phyloP scores from a whole-genome alignment of 305 asterid genomes.

The Solanum hybrid region DNA sequence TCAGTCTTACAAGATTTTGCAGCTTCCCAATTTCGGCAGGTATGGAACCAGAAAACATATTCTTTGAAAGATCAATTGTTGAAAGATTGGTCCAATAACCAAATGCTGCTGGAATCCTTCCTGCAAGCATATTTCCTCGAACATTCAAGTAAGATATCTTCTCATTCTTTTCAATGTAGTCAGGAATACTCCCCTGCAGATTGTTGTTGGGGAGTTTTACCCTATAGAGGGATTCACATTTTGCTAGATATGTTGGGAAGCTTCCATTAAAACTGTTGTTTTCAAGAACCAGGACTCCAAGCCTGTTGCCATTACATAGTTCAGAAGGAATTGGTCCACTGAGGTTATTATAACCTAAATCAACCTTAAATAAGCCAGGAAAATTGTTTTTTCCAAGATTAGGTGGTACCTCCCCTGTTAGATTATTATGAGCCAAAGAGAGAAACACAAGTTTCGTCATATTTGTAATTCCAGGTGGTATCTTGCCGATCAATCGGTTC shows the following conservation, averaged over 20 bases:
- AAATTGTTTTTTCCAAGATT: constrained; percentile 23
- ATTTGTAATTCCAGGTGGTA: constrained; percentile 26
- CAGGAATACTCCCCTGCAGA: constrained; percentile 28
- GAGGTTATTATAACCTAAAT: constrained; percentile 31
- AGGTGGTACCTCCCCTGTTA: constrained; percentile 29
- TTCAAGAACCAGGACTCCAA: constrained; percentile 23
- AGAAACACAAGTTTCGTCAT: constrained; percentile 21
- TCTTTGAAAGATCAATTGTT: constrained; percentile 28
- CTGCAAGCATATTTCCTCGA: constrained; percentile 23
- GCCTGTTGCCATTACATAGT: constrained; percentile 24
- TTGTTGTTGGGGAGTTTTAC: constrained; percentile 24
- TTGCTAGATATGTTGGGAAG: constrained; percentile 24
- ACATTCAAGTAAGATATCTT: constrained; percentile 26
- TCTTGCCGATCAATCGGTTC: constrained; percentile 27
- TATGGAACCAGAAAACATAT: constrained; percentile 29
- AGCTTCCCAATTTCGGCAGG: constrained; percentile 33
- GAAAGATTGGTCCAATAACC: constrained; percentile 41
- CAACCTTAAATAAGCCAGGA: constrained; percentile 28
- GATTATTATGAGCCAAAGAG: constrained; percentile 24
- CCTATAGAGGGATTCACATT: constrained; percentile 28
- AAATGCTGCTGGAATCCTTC: constrained; percentile 26
- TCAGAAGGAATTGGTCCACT: constrained; percentile 28
- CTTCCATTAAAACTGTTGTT: constrained; percentile 23
- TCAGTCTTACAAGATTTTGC: constrained; percentile 20
- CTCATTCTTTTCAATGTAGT: constrained; percentile 16